Percentiles rank a stretch among this genome's conserved stretches.
phyloP scores from a whole-genome alignment of 345 rosid genomes.

The Ailanthus altissimus region DNA sequence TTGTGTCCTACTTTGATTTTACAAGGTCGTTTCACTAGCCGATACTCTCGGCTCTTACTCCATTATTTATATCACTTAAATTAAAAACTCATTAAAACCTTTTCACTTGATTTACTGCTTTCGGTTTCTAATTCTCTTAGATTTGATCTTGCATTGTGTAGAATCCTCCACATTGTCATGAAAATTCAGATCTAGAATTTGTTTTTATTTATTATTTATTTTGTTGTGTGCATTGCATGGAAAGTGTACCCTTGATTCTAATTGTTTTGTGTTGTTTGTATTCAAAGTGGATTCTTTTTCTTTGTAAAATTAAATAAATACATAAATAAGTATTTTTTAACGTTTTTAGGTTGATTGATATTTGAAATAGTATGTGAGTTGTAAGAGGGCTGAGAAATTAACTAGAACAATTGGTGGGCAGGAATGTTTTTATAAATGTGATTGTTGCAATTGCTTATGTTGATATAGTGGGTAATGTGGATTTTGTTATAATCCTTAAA shows the following conservation, averaged over 20 bases:
- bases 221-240: neutral
- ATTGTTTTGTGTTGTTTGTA: neutral
- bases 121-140: constrained; percentile 5
- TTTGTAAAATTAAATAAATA: too few relatives aligned
- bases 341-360: neutral
- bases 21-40: neutral
- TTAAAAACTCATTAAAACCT: neutral
- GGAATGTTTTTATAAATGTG: neutral
- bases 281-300: neutral
- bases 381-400: neutral
- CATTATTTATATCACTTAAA: constrained; percentile 6
- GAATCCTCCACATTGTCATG: constrained; percentile 20
- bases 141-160: constrained; percentile 17
- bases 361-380: neutral
- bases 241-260: constrained; percentile 16
- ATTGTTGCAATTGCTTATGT: neutral
- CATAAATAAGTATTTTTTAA: neutral
- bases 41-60: constrained; percentile 8
- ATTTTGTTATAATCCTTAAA: neutral
- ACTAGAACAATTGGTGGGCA: neutral
- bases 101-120: neutral
- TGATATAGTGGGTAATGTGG: neutral
- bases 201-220: neutral
- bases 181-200: neutral
- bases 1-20: neutral